Evolutionary conservation across 1,284 basidiomycete species (phyloP).

Genomic region (Leccinum fuscescens): DNA sequence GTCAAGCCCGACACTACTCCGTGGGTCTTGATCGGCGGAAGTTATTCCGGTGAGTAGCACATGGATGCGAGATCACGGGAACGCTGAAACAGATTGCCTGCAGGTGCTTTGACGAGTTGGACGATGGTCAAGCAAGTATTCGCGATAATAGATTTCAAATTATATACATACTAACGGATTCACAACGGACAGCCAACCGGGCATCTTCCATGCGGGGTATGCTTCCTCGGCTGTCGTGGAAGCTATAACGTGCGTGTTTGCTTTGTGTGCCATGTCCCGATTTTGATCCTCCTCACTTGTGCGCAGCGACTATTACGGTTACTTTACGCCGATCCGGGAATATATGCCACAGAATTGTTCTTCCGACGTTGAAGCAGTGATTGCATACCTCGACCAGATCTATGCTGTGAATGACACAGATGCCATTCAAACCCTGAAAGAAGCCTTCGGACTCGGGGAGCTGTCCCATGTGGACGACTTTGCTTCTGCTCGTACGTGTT

Average conservation of each 20-base stretch:
- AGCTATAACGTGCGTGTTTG: conserved; percentile 49
- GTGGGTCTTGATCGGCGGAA: conserved; percentile 70
- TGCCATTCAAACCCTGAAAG: conserved; percentile 53
- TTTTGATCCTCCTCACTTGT: neutral
- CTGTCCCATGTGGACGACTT: conserved; percentile 66
- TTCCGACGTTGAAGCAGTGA: conserved; percentile 63
- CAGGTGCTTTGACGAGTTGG: conserved; percentile 61
- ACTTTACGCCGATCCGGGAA: conserved; percentile 67
- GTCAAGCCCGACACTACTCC: conserved; percentile 58
- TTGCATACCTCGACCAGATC: conserved; percentile 58
- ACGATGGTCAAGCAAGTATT: conserved; percentile 64
- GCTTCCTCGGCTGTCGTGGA: conserved; percentile 72
- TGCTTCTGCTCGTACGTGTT: conserved; percentile 46
- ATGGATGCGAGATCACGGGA: neutral
- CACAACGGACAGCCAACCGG: conserved; percentile 50
- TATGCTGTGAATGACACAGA: conserved; percentile 44
- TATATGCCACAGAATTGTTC: conserved; percentile 75
- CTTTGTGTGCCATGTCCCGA: neutral
- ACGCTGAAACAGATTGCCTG: neutral
- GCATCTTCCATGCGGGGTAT: conserved; percentile 67
- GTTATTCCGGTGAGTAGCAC: conserved; percentile 50
- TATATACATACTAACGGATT: neutral
- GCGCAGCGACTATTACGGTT: conserved; percentile 62
- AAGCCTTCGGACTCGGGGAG: conserved; percentile 54
- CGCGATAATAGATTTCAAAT: neutral